Base-by-base conservation (phyloP, 2,329 filamentous ascomycete genomes). In the Hypoxylon sp. region DNA sequence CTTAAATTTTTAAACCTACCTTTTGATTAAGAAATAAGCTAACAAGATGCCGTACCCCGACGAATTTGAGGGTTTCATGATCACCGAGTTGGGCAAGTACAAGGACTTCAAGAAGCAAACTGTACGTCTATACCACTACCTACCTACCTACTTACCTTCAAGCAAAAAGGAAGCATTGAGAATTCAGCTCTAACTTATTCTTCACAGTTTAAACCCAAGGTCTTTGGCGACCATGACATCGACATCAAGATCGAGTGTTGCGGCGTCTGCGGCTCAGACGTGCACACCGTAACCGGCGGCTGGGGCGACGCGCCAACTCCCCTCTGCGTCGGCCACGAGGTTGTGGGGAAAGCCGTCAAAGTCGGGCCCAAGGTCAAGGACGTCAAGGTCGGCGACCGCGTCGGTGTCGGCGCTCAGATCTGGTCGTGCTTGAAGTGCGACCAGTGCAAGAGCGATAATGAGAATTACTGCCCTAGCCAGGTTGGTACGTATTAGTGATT, bases 171-270 rank as follows among this genome's bases (percentile, higher is more conserved):
- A 48, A n/a, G 26, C 9, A 1, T n/a, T n/a, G n/a, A 11, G 17
- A n/a, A 8, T 50, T 26, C 11, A 10, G 13, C 3, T 50, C 22
- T 29, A 24, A 50, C 53, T 29, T 46, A 44, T 10, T 11, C 5
- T 19, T n/a, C 1, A 3, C 10, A 77, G 76, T 77, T 78, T 58
- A 78, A 77, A 62, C 74, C 75, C 24, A 77, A 78, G 61, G 64
- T 62, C 17, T 78, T 78, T 33, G 74, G 73, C 17, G 73, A 90
- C 72, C 82, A 90, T 77, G 90, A 92, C 75, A 84, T 92, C 72
- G 90, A 92, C 72, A 86, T 92, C 77, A 88, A 90, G 78, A 88
- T 92, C 74, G 88, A 91, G 71, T 86, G 84, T 71, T 90, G 88
- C 73, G 88, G 88, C 75, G 81, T 87, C 31, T 88, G 86, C 73